phyloP scores from a whole-genome alignment of 768 basidiomycete genomes.

The Lactarius psammicola region DNA sequence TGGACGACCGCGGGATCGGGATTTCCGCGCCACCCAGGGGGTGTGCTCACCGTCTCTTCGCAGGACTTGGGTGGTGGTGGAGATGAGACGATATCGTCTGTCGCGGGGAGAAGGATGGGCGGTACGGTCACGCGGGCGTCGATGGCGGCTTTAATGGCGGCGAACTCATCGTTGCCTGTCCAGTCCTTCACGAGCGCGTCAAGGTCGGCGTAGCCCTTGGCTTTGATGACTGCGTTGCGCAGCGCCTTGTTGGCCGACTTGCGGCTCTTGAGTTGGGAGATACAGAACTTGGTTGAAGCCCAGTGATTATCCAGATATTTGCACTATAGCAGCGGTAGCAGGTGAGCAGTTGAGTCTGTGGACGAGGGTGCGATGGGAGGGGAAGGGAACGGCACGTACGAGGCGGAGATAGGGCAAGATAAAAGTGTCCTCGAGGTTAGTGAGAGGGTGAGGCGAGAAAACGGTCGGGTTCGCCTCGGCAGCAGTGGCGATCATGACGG shows the following conservation, averaged over 20 bases:
- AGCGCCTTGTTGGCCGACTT: constrained; percentile 60
- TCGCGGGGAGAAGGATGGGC: constrained; percentile 17
- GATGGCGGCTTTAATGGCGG: constrained; percentile 21
- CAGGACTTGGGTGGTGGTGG: background rate
- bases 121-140: constrained; percentile 17
- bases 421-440: constrained; percentile 66
- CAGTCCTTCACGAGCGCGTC: constrained; percentile 26
- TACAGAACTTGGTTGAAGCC: constrained; percentile 85
- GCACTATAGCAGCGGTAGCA: constrained; percentile 42
- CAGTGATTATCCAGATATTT: constrained; percentile 78
- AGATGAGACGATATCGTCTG: background rate
- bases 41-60: constrained; percentile 16
- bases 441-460: constrained; percentile 67
- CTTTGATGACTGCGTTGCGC: constrained; percentile 51
- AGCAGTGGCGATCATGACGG: constrained; percentile 94
- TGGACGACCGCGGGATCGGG: constrained; percentile 24
- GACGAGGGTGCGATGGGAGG: too few relatives aligned
- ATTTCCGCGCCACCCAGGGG: constrained; percentile 28
- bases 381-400: constrained; percentile 42
- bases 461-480: constrained; percentile 92
- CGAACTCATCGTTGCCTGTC: constrained; percentile 31
- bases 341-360: background rate
- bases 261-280: constrained; percentile 74
- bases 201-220: constrained; percentile 51
- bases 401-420: constrained; percentile 73